Evolutionary conservation across 306 rosid species (phyloP).

Genomic region (Corylus heterophylla): DNA sequence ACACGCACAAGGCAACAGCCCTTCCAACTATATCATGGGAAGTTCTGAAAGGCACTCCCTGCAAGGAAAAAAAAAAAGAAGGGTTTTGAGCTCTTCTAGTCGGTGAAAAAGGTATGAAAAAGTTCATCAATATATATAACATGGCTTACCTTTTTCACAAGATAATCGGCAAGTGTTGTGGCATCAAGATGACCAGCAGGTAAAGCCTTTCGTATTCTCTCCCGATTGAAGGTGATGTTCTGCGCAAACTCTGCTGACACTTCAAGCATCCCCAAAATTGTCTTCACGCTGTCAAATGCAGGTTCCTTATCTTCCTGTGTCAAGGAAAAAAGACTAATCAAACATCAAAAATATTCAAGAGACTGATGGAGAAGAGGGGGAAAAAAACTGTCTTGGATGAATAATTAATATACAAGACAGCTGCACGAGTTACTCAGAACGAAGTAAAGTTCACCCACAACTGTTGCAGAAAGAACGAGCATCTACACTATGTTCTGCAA

Average conservation of each 20-base stretch:
- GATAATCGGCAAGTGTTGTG: slow-evolving; percentile 98
- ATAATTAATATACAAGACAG: neutral
- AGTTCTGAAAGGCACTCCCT: slow-evolving; percentile 94
- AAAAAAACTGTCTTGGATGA: slow-evolving; percentile 5
- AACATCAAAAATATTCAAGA: slow-evolving; percentile 4
- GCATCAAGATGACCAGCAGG: slow-evolving; percentile 99
- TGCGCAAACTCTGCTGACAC: slow-evolving; percentile 89
- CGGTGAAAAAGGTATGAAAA: neutral
- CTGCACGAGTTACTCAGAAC: neutral
- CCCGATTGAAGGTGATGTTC: slow-evolving; percentile 74
- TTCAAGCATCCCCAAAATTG: slow-evolving; percentile 96
- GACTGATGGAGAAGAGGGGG: neutral
- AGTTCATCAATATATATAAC: slow-evolving; percentile 4
- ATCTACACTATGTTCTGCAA: neutral
- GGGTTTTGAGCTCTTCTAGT: neutral
- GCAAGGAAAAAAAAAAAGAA: slow-evolving; percentile 22
- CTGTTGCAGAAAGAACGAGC: neutral
- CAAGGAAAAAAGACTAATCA: slow-evolving; percentile 23
- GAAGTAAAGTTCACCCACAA: neutral
- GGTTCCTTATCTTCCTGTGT: slow-evolving; percentile 96
- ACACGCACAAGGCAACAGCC: slow-evolving; percentile 73
- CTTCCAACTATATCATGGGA: slow-evolving; percentile 92
- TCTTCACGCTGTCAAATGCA: slow-evolving; percentile 86
- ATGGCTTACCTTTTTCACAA: slow-evolving; percentile 75
- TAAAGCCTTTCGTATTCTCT: slow-evolving; percentile 74